phyloP scores from a whole-genome alignment of 2,329 filamentous ascomycete genomes.

The Stemphylium beticola region DNA sequence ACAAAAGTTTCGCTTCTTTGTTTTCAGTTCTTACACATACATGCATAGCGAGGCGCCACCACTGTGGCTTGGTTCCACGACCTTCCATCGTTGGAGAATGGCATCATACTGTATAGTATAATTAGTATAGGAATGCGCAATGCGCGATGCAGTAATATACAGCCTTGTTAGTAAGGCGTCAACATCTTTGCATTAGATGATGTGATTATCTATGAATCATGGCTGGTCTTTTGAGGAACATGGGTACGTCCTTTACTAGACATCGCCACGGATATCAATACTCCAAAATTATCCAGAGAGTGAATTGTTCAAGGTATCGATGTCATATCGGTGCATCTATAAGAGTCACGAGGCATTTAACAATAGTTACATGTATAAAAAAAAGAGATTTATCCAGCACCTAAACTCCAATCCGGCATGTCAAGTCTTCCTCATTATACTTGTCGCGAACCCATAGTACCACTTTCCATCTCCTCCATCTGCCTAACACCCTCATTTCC shows the following conservation, averaged over 20 bases:
- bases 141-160: neutral
- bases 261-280: too few species aligned
- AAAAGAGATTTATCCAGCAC: too few species aligned
- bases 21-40: neutral
- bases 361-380: too few species aligned
- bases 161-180: neutral
- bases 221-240: too few species aligned
- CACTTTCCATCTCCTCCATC: neutral
- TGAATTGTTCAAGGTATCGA: too few species aligned
- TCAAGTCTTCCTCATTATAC: neutral
- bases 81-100: neutral
- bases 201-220: too few species aligned
- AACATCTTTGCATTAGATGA: too few species aligned
- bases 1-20: constrained; percentile 1
- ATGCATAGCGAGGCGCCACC: constrained; percentile 23
- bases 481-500: neutral
- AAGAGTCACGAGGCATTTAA: too few species aligned
- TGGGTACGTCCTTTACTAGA: too few species aligned
- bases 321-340: too few species aligned
- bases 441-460: neutral
- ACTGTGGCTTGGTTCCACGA: neutral
- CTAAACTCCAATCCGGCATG: too few species aligned
- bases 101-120: neutral
- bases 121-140: neutral
- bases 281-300: too few species aligned